These are phyloP conservation scores for Candida dendrica DNA, from an alignment of 805 yeast genomes.

Conservation along the genomic window DNA sequence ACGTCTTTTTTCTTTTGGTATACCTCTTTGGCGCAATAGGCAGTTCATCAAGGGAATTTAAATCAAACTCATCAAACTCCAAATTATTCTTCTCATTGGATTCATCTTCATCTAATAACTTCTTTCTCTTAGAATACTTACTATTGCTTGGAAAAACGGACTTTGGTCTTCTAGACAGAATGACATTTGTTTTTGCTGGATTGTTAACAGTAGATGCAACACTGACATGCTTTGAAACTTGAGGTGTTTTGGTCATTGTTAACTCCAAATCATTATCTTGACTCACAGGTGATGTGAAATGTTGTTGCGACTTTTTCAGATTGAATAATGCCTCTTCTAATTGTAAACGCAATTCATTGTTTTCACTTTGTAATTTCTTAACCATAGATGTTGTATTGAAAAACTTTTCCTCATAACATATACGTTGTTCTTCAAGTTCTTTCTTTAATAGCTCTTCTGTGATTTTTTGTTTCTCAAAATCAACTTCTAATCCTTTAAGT, in stretches of 20 bases:
- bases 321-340: conserved; percentile 6
- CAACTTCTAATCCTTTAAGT: too few species aligned
- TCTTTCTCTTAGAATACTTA: conserved; percentile 17
- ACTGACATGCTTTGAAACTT: background rate
- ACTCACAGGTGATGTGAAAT: background rate
- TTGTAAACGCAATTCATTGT: conserved; percentile 12
- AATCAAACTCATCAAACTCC: conserved; percentile 17
- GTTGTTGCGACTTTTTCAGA: conserved; percentile 10
- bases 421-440: background rate
- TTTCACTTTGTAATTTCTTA: conserved; percentile 7
- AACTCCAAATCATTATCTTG: conserved; percentile 3
- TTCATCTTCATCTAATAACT: conserved; percentile 22
- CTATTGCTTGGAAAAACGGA: background rate
- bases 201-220: background rate
- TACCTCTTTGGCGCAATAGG: conserved; percentile 13
- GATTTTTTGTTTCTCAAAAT: too few species aligned
- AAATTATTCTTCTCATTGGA: conserved; percentile 3
- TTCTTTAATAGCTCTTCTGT: background rate
- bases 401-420: background rate
- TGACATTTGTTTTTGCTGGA: background rate
- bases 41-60: conserved; percentile 8
- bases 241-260: background rate
- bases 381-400: background rate
- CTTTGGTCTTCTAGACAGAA: background rate
- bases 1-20: conserved; percentile 16